phyloP scores from a whole-genome alignment of 192 early-diverging fungal species.

The Paraglomus brasilianum region DNA sequence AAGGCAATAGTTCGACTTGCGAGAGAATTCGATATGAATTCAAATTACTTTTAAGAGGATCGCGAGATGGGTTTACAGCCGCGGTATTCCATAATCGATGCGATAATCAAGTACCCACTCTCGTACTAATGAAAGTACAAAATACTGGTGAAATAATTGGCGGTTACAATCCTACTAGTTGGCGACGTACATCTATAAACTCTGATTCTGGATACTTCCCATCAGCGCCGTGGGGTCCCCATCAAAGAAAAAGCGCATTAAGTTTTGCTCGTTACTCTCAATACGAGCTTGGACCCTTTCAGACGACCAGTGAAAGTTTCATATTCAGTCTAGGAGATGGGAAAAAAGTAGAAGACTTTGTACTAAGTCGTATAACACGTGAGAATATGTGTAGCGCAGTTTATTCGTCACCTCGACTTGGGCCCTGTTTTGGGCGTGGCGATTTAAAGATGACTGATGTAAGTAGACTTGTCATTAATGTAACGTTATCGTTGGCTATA shows the following conservation, averaged over 20 bases:
- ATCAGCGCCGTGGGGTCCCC: background rate
- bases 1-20: background rate
- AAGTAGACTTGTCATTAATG: too few species aligned
- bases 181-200: background rate
- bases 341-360: background rate
- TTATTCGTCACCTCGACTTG: slow-evolving; percentile 13
- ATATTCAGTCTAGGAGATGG: slow-evolving; percentile 18
- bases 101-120: background rate
- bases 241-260: background rate
- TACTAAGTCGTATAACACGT: slow-evolving; percentile 2
- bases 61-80: slow-evolving; percentile 3
- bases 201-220: background rate
- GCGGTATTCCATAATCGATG: background rate
- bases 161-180: slow-evolving; percentile 2
- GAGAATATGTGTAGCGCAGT: slow-evolving; percentile 7
- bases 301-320: slow-evolving; percentile 12
- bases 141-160: background rate
- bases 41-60: background rate
- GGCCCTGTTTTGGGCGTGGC: slow-evolving; percentile 14
- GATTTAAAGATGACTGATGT: slow-evolving; percentile 22
- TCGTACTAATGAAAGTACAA: background rate
- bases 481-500: too few species aligned
- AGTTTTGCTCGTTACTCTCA: background rate
- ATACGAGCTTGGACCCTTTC: slow-evolving; percentile 13
- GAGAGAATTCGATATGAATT: background rate